Evolutionary conservation across 768 basidiomycete species (phyloP).

Genomic region (Calocybe indica): DNA sequence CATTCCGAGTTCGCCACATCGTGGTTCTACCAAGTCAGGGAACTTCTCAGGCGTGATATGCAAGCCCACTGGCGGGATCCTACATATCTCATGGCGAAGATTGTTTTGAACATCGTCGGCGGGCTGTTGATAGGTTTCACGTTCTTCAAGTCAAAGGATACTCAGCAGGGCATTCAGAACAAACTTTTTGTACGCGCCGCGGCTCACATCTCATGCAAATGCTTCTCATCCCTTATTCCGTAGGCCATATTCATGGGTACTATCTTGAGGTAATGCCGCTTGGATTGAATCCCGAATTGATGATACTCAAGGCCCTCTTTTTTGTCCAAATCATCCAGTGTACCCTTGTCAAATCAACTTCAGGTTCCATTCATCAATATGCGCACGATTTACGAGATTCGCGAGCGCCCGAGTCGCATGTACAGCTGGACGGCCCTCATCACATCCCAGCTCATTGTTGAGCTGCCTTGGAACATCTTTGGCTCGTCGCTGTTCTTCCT

Average conservation of each 20-base stretch:
- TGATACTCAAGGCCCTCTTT: background rate
- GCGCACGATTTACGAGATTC: slow-evolving; percentile 58
- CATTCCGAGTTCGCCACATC: slow-evolving; percentile 45
- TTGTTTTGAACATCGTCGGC: slow-evolving; percentile 44
- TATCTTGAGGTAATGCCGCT: slow-evolving; percentile 26
- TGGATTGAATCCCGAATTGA: background rate
- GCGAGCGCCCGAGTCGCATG: slow-evolving; percentile 61
- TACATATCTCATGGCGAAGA: slow-evolving; percentile 54
- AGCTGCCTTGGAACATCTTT: slow-evolving; percentile 57
- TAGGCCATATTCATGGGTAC: slow-evolving; percentile 54
- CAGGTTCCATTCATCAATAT: slow-evolving; percentile 55
- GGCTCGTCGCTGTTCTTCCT: slow-evolving; percentile 55
- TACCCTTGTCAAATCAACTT: slow-evolving; percentile 56
- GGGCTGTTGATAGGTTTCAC: slow-evolving; percentile 61
- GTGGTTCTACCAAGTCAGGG: slow-evolving; percentile 42
- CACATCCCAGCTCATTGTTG: slow-evolving; percentile 48
- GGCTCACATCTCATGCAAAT: slow-evolving; percentile 7
- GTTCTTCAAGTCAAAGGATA: slow-evolving; percentile 50
- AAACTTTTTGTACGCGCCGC: slow-evolving; percentile 50
- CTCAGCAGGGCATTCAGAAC: slow-evolving; percentile 55
- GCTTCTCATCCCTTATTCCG: background rate
- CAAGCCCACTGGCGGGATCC: slow-evolving; percentile 50
- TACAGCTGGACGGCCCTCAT: slow-evolving; percentile 61
- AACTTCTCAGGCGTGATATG: slow-evolving; percentile 39
- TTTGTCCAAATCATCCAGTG: slow-evolving; percentile 17